Evolutionary conservation across 2,329 filamentous ascomycete genomes (phyloP).

Genomic region (Xylariaceae sp.): DNA sequence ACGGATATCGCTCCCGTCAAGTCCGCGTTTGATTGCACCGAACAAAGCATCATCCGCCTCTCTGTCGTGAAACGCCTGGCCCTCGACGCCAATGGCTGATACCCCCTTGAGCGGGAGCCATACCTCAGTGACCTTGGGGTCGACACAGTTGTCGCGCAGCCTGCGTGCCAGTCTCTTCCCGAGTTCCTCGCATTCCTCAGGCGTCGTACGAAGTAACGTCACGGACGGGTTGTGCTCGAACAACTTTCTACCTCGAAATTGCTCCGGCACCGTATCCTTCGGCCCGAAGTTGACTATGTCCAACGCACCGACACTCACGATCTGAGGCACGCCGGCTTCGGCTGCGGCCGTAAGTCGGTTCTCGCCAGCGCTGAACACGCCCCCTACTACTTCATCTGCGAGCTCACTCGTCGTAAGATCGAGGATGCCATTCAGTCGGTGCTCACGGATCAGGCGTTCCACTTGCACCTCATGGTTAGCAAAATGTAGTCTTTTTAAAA

Average conservation of each 20-base stretch:
- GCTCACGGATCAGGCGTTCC: conserved; percentile 56
- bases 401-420: conserved; percentile 70
- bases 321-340: conserved; percentile 49
- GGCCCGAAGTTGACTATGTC: conserved; percentile 41
- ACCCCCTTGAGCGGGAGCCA: conserved; percentile 56
- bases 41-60: conserved; percentile 47
- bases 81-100: conserved; percentile 52
- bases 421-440: conserved; percentile 57
- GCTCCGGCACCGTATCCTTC: conserved; percentile 39
- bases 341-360: conserved; percentile 53
- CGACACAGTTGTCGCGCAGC: conserved; percentile 37
- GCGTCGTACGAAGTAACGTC: conserved; percentile 59
- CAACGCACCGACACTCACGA: conserved; percentile 46
- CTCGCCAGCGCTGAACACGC: conserved; percentile 55
- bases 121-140: conserved; percentile 44
- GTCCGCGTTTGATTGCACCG: conserved; percentile 42
- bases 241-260: conserved; percentile 46
- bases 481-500: background rate
- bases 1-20: conserved; percentile 44
- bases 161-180: conserved; percentile 51
- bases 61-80: conserved; percentile 47
- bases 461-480: conserved; percentile 30
- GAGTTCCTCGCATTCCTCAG: conserved; percentile 51
- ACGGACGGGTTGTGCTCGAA: conserved; percentile 61
- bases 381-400: conserved; percentile 57